Percentiles rank a stretch among this genome's conserved stretches.
Evolutionary conservation across 495 filamentous ascomycete genomes (phyloP).

Genomic region (Penicillium herquei): DNA sequence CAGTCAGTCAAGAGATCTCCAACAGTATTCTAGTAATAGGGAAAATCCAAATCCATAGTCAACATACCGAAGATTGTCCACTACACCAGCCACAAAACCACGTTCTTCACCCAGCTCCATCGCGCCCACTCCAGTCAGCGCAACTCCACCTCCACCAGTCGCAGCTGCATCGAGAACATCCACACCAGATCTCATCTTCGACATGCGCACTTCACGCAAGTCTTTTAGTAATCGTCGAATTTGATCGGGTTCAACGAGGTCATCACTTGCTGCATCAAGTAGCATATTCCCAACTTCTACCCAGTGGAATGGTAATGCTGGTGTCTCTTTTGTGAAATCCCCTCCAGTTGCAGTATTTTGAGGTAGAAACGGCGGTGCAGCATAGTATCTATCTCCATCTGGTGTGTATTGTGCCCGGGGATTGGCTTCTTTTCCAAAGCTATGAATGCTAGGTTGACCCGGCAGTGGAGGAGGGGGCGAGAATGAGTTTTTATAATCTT

Average conservation of each 20-base stretch:
- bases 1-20: constrained; percentile 3
- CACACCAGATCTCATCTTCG: constrained; percentile 79
- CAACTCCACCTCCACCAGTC: constrained; percentile 62
- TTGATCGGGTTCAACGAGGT: constrained; percentile 72
- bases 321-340: constrained; percentile 28
- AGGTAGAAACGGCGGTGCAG: constrained; percentile 41
- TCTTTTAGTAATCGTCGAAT: constrained; percentile 76
- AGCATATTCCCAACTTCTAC: constrained; percentile 83
- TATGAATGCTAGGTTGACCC: constrained; percentile 33
- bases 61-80: constrained; percentile 74
- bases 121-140: constrained; percentile 79
- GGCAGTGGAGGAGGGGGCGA: constrained; percentile 69
- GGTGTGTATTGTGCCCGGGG: constrained; percentile 39
- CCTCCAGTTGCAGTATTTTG: constrained; percentile 39
- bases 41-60: background rate
- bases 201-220: constrained; percentile 81
- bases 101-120: constrained; percentile 90
- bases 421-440: constrained; percentile 29
- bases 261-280: constrained; percentile 79
- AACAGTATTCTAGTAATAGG: background rate
- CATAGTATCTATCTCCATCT: constrained; percentile 41
- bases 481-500: constrained; percentile 61
- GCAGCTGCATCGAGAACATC: constrained; percentile 64
- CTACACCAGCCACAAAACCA: constrained; percentile 78
- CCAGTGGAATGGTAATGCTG: constrained; percentile 90